A percentile compares a stretch with the other conserved stretches of the same genome.
phyloP scores from a whole-genome alignment of 2,329 filamentous ascomycete genomes.

The Cercospora zeina region DNA sequence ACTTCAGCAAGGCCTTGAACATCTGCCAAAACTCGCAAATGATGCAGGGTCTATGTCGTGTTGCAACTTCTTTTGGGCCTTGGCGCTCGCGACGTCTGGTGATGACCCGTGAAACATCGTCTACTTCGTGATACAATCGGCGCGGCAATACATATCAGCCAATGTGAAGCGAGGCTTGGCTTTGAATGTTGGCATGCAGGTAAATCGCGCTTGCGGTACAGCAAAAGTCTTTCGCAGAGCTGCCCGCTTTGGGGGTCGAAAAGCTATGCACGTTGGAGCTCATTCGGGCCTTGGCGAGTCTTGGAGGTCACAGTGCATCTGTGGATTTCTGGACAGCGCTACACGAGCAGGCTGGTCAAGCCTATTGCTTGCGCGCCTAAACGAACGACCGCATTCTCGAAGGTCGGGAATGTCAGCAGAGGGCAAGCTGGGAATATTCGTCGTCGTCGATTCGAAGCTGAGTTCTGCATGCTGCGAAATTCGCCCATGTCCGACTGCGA shows the following conservation, averaged over 20 bases:
- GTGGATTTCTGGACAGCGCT: background rate
- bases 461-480: background rate
- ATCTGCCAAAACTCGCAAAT: background rate
- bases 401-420: background rate
- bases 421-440: background rate
- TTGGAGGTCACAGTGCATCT: background rate
- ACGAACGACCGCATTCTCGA: background rate
- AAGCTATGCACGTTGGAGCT: background rate
- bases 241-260: background rate
- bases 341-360: background rate
- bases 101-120: background rate
- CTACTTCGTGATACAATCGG: background rate
- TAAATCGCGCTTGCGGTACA: background rate
- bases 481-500: background rate
- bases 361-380: background rate
- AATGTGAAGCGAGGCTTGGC: background rate
- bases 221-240: background rate
- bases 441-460: background rate
- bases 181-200: background rate
- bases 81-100: background rate
- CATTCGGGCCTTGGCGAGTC: background rate
- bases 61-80: constrained; percentile 1
- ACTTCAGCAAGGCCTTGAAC: background rate
- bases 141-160: background rate
- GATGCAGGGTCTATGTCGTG: background rate